These are phyloP conservation scores for Metschnikowia orientalis DNA, from an alignment of 805 yeast species.

Conservation along the genomic window DNA sequence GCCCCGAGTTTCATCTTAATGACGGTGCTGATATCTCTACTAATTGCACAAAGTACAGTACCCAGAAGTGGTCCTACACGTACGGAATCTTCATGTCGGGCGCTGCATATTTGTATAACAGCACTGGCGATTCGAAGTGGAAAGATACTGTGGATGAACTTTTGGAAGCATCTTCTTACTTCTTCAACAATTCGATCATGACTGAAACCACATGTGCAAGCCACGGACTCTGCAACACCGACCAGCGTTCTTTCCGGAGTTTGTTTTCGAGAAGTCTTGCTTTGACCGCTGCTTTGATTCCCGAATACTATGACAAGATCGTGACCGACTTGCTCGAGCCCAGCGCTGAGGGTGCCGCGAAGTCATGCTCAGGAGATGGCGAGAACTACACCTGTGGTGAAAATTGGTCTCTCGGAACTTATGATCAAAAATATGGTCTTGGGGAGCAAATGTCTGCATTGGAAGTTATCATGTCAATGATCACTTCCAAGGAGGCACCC, in stretches of 20 bases:
- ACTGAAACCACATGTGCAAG: slow-evolving; percentile 60
- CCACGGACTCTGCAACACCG: slow-evolving; percentile 55
- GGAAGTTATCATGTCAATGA: slow-evolving; percentile 44
- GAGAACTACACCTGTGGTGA: slow-evolving; percentile 85
- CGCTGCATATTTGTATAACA: slow-evolving; percentile 63
- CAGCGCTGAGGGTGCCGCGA: slow-evolving; percentile 66
- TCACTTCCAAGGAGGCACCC: slow-evolving; percentile 23
- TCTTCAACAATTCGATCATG: slow-evolving; percentile 48
- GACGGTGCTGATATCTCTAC: slow-evolving; percentile 51
- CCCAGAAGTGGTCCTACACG: slow-evolving; percentile 62
- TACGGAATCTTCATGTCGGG: slow-evolving; percentile 68
- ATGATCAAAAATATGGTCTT: slow-evolving; percentile 67
- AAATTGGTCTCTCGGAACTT: slow-evolving; percentile 54
- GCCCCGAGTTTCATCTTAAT: slow-evolving; percentile 34
- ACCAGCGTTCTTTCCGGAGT: slow-evolving; percentile 74
- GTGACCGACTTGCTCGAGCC: slow-evolving; percentile 20
- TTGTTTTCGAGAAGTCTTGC: slow-evolving; percentile 62
- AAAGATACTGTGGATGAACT: slow-evolving; percentile 32
- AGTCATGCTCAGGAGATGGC: slow-evolving; percentile 68
- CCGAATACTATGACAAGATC: slow-evolving; percentile 43
- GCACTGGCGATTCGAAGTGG: slow-evolving; percentile 49
- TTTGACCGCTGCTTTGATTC: slow-evolving; percentile 51
- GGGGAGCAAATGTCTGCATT: slow-evolving; percentile 79
- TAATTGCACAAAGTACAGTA: slow-evolving; percentile 48
- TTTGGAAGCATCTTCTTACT: slow-evolving; percentile 30